A percentile compares a stretch with the other conserved stretches of the same genome.
Conservation (phyloP, 2,329 filamentous ascomycete genomes). For the Sporothrix protearum region DNA sequence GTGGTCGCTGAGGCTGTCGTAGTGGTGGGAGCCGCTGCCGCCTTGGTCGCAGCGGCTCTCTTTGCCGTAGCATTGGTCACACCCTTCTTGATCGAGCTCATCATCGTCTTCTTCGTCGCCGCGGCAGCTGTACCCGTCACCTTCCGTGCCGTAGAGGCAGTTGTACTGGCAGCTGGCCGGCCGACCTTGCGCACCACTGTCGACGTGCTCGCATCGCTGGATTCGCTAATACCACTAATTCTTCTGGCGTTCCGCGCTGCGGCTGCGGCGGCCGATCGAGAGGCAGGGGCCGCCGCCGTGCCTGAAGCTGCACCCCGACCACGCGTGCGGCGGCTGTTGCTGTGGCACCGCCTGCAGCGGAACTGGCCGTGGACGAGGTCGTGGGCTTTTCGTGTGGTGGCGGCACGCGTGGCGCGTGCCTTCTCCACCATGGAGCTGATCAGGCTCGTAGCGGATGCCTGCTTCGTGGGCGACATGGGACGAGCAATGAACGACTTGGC, state of each 20-base stretch:
- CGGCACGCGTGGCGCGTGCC: slow-evolving; percentile 53
- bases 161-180: slow-evolving; percentile 29
- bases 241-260: slow-evolving; percentile 47
- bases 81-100: slow-evolving; percentile 53
- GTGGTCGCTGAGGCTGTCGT: slow-evolving; percentile 35
- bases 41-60: slow-evolving; percentile 43
- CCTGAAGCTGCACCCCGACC: slow-evolving; percentile 33
- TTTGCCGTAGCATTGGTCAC: slow-evolving; percentile 48
- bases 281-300: slow-evolving; percentile 42
- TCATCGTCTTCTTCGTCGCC: slow-evolving; percentile 49
- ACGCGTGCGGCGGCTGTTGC: slow-evolving; percentile 33
- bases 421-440: slow-evolving; percentile 59
- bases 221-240: slow-evolving; percentile 58
- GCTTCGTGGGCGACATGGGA: slow-evolving; percentile 62
- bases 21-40: slow-evolving; percentile 34
- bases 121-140: slow-evolving; percentile 38
- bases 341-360: slow-evolving; percentile 36
- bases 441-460: slow-evolving; percentile 44
- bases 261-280: slow-evolving; percentile 12
- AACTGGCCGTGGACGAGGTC: slow-evolving; percentile 44
- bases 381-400: slow-evolving; percentile 47
- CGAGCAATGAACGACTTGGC: slow-evolving; percentile 56
- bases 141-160: slow-evolving; percentile 37
- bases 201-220: slow-evolving; percentile 60
- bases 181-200: slow-evolving; percentile 59